A percentile compares a stretch with the other conserved stretches of the same genome.
These are phyloP conservation scores for Penicillium tannophilum DNA, from an alignment of 495 filamentous ascomycete genomes.

Conservation along the genomic window DNA sequence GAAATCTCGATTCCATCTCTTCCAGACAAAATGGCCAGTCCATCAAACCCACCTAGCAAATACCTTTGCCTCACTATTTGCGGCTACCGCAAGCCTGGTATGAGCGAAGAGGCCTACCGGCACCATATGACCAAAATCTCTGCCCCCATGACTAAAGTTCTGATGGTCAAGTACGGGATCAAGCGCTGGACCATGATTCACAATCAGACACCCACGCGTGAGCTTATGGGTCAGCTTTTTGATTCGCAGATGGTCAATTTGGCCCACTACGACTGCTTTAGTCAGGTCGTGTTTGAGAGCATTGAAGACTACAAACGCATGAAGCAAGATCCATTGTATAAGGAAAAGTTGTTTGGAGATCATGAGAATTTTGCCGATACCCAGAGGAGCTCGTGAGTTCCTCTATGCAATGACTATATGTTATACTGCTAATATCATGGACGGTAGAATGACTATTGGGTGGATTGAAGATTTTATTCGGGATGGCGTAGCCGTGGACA, in stretches of 20 bases:
- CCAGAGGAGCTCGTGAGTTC: constrained; percentile 36
- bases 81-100: constrained; percentile 50
- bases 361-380: constrained; percentile 54
- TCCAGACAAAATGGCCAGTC: too few relatives aligned
- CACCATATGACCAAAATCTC: constrained; percentile 49
- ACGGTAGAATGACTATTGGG: background rate
- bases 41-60: too few relatives aligned
- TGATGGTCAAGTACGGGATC: constrained; percentile 51
- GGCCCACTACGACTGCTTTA: constrained; percentile 52
- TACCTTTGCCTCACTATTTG: constrained; percentile 48
- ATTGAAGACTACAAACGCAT: constrained; percentile 46
- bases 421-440: background rate
- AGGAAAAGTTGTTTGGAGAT: constrained; percentile 41
- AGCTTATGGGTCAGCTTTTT: constrained; percentile 41
- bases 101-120: constrained; percentile 52
- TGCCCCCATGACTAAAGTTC: constrained; percentile 42
- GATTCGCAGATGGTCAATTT: constrained; percentile 41
- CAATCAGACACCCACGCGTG: constrained; percentile 36
- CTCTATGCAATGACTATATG: background rate
- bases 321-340: constrained; percentile 39
- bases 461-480: background rate
- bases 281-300: constrained; percentile 45
- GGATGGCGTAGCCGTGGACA: background rate
- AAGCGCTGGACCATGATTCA: constrained; percentile 44
- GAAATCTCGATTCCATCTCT: too few relatives aligned